Evolutionary conservation across 2,329 filamentous ascomycete genomes (phyloP).

Genomic region (Aspergillus felis): DNA sequence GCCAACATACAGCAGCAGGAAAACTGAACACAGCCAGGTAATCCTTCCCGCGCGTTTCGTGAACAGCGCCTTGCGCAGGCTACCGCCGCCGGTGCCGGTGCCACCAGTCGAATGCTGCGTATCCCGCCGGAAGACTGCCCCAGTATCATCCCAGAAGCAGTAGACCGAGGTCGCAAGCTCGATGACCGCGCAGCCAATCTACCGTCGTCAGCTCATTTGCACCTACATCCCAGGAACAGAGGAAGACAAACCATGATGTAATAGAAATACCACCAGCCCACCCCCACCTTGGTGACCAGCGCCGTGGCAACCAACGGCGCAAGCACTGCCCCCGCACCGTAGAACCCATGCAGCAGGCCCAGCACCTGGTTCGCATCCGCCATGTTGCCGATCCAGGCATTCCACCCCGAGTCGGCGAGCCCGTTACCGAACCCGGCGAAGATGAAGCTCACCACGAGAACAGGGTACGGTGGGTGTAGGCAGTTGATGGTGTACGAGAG

Average conservation of each 20-base stretch:
- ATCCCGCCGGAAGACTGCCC: neutral
- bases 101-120: neutral
- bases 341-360: constrained; percentile 69
- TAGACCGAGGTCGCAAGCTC: neutral
- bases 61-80: neutral
- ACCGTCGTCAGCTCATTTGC: no score
- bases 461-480: constrained; percentile 40
- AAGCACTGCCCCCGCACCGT: constrained; percentile 67
- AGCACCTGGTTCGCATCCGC: constrained; percentile 68
- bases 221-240: no score
- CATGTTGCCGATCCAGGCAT: constrained; percentile 67
- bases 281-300: constrained; percentile 61
- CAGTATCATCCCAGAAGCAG: neutral
- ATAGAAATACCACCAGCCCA: constrained; percentile 71
- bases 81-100: neutral
- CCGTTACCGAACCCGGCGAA: constrained; percentile 42
- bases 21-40: neutral
- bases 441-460: constrained; percentile 38
- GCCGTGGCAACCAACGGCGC: constrained; percentile 67
- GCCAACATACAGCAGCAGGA: constrained; percentile 62
- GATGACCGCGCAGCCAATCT: neutral
- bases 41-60: neutral
- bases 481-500: constrained; percentile 35
- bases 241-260: constrained; percentile 61
- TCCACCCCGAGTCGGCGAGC: constrained; percentile 53